phyloP scores from a whole-genome alignment of 306 rosid species.

The Prunus kanzakura region DNA sequence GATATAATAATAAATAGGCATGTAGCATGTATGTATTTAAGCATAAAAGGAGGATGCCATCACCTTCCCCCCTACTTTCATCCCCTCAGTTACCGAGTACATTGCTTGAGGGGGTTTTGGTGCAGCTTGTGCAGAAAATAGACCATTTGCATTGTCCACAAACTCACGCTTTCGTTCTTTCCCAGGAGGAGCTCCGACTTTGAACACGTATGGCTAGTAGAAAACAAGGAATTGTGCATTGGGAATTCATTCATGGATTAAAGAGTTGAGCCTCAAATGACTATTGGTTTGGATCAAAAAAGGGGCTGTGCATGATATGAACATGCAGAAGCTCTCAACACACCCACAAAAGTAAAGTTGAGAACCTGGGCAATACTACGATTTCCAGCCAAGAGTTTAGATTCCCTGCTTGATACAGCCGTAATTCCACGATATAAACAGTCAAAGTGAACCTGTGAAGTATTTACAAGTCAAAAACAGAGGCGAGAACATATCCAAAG shows the following conservation, averaged over 20 bases:
- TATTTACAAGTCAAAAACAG: not conserved
- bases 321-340: not conserved
- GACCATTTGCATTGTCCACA: slow-evolving; percentile 88
- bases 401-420: slow-evolving; percentile 85
- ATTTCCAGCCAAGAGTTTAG: slow-evolving; percentile 89
- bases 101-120: slow-evolving; percentile 92
- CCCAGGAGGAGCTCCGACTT: slow-evolving; percentile 83
- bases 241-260: not conserved
- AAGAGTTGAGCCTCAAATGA: too few relatives aligned
- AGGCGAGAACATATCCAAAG: too few relatives aligned
- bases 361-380: slow-evolving; percentile 80
- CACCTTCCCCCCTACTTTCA: slow-evolving; percentile 94
- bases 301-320: not conserved
- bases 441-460: slow-evolving; percentile 80
- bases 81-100: slow-evolving; percentile 76
- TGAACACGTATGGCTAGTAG: slow-evolving; percentile 79
- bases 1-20: not conserved
- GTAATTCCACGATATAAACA: slow-evolving; percentile 83
- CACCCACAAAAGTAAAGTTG: slow-evolving; percentile 2
- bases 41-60: not conserved
- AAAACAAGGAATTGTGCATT: slow-evolving; percentile 8
- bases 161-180: slow-evolving; percentile 92
- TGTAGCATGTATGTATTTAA: not conserved
- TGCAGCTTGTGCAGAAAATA: slow-evolving; percentile 95
- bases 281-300: not conserved